Evolutionary conservation across 306 rosid species (phyloP), one percentile per base, ranked within the genome.

Genomic region (Trifolium dubium): DNA sequence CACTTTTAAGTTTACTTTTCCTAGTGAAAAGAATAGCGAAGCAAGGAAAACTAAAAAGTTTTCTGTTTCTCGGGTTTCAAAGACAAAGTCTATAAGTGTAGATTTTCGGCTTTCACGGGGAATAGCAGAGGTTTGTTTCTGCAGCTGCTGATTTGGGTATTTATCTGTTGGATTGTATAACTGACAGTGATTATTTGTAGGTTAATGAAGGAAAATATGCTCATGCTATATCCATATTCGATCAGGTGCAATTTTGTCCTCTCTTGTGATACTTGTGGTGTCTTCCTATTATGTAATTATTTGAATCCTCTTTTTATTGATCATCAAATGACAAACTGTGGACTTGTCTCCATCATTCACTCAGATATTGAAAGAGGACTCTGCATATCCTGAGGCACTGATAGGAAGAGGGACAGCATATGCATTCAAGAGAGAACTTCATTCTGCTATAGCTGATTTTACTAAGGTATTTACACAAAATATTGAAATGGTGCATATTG

Each of bases 81-180:
- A 86, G 83, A 31, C 91, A 34, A 94, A 88, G 81, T 94, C 99
- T 19, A 84, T 92, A 55, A 89, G 90, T 80, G 92, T 94, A 77
- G 98, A 94, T 87, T 89, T 94, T 68, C 91, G 97, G 79, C 91
- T 94, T 64, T 91, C 98, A 67, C 90, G 95, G 83, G 98, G 96
- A 54, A 94, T 94, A 80, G 96, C 96, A 15, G 92, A 91, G 98
- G 98, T 94, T 80, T 77, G 85, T 73, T 71, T 64, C 44, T 70
- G 39, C 72, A 69, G 12, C 71, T 82, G 46, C 47, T 67, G 31
- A 64, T 39, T 69, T 64, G 43, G 64, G 62, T 55, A 49, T 60
- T 77, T 23, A 54, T 66, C 19, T 11, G 19, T 14, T 78, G 41
- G 54, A 29, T 35, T 69, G 29, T 60, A 9, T 54, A 29, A 79